Percentiles rank a stretch among this genome's conserved stretches.
Evolutionary conservation across 2,329 filamentous ascomycete species (phyloP).

Genomic region (Arachnopeziza araneosa): DNA sequence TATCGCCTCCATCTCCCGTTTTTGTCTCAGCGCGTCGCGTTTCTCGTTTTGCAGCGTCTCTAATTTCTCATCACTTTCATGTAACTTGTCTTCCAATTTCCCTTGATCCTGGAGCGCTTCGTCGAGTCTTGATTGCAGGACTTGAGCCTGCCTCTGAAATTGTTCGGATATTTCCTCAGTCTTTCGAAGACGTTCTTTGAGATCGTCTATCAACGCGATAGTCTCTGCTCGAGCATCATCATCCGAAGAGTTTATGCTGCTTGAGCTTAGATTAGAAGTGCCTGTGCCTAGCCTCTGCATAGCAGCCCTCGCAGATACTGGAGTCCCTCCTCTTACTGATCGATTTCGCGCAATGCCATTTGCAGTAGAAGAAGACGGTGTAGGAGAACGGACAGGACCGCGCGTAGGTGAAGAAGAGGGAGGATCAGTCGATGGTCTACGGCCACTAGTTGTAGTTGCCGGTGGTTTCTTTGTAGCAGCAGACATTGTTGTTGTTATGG

Average conservation of each 20-base stretch:
- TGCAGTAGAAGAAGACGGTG: slow-evolving; percentile 21
- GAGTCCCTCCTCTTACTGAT: slow-evolving; percentile 59
- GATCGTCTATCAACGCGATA: slow-evolving; percentile 71
- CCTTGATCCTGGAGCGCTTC: slow-evolving; percentile 78
- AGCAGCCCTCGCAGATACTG: slow-evolving; percentile 68
- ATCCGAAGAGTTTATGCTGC: slow-evolving; percentile 42
- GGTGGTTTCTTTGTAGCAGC: slow-evolving; percentile 38
- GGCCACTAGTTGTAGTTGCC: slow-evolving; percentile 17
- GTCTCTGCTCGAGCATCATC: slow-evolving; percentile 76
- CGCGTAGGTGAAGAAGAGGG: slow-evolving; percentile 19
- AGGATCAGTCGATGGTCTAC: slow-evolving; percentile 27
- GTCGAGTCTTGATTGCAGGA: slow-evolving; percentile 80
- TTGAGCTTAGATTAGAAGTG: slow-evolving; percentile 28
- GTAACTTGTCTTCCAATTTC: slow-evolving; percentile 79
- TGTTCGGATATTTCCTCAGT: slow-evolving; percentile 74
- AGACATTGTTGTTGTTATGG: slow-evolving; percentile 29
- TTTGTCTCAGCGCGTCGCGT: slow-evolving; percentile 74
- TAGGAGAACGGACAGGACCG: slow-evolving; percentile 22
- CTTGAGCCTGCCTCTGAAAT: slow-evolving; percentile 76
- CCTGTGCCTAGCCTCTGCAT: slow-evolving; percentile 49
- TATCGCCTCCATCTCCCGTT: slow-evolving; percentile 85
- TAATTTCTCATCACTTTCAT: slow-evolving; percentile 80
- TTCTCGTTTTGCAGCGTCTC: slow-evolving; percentile 80
- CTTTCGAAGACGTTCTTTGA: slow-evolving; percentile 76
- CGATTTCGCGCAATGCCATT: slow-evolving; percentile 49